A percentile compares a stretch with the other conserved stretches of the same genome.
Evolutionary conservation across 495 filamentous ascomycete genomes (phyloP).

Genomic region (Penicillium taxi): DNA sequence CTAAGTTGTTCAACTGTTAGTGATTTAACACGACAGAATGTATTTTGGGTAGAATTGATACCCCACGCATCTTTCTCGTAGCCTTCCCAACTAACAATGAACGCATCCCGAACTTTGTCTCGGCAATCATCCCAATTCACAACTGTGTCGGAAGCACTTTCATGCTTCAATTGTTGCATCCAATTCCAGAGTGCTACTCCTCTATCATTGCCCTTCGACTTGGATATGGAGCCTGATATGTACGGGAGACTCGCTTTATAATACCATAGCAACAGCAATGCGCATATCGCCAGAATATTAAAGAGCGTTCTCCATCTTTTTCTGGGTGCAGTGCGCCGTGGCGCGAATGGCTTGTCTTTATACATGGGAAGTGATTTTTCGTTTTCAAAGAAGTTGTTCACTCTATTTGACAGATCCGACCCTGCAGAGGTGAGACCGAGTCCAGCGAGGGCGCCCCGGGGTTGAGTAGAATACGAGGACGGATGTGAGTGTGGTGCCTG

Average conservation of each 20-base stretch:
- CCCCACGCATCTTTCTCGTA: constrained; percentile 95
- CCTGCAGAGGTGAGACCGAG: constrained; percentile 30
- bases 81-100: constrained; percentile 81
- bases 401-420: constrained; percentile 33
- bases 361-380: constrained; percentile 79
- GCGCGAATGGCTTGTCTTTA: constrained; percentile 81
- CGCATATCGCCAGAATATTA: constrained; percentile 23
- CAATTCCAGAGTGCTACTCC: constrained; percentile 37
- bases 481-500: constrained; percentile 8
- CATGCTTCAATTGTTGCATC: constrained; percentile 29
- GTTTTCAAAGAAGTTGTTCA: constrained; percentile 46
- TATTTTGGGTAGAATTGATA: constrained; percentile 25
- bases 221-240: constrained; percentile 7
- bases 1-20: constrained; percentile 36
- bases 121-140: constrained; percentile 64
- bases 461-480: constrained; percentile 4
- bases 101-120: constrained; percentile 82
- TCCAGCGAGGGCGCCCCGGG: constrained; percentile 36
- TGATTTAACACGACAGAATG: not conserved
- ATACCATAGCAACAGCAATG: constrained; percentile 35
- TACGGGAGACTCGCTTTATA: constrained; percentile 23
- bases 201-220: constrained; percentile 12
- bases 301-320: constrained; percentile 22
- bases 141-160: constrained; percentile 16
- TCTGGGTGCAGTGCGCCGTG: constrained; percentile 35